Evolutionary conservation across 345 rosid species (phyloP).

Genomic region (Murraya paniculata): DNA sequence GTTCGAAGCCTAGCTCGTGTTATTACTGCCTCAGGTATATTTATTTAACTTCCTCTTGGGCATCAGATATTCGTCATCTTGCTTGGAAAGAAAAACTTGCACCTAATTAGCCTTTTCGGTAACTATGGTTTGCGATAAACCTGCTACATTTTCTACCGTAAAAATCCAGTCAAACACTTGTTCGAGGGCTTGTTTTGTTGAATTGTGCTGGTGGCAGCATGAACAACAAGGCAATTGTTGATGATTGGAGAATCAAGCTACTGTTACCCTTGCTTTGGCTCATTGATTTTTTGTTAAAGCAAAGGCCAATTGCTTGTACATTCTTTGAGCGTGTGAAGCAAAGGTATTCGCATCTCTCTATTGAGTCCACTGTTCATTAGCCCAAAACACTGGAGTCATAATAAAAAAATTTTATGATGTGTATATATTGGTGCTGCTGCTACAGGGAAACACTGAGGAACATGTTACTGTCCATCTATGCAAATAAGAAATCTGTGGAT

Average conservation of each 20-base stretch:
- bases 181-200: slow-evolving; percentile 70
- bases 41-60: too few species aligned
- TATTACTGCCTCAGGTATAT: slow-evolving; percentile 77
- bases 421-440: slow-evolving; percentile 11
- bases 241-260: slow-evolving; percentile 94
- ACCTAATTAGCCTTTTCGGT: background rate
- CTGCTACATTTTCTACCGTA: background rate
- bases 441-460: slow-evolving; percentile 67
- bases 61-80: too few species aligned
- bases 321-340: slow-evolving; percentile 70
- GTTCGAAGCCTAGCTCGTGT: slow-evolving; percentile 95
- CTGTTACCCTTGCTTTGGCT: slow-evolving; percentile 56
- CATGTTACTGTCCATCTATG: slow-evolving; percentile 62
- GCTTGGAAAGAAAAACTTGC: background rate
- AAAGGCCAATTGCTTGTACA: slow-evolving; percentile 56
- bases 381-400: background rate
- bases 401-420: too few species aligned
- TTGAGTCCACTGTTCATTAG: background rate
- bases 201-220: slow-evolving; percentile 80
- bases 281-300: slow-evolving; percentile 64
- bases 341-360: slow-evolving; percentile 33
- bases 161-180: slow-evolving; percentile 49
- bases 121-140: slow-evolving; percentile 7
- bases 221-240: slow-evolving; percentile 92
- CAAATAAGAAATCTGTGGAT: slow-evolving; percentile 74